A percentile compares a stretch with the other conserved stretches of the same genome.
Evolutionary conservation across 495 filamentous ascomycete species (phyloP).

Genomic region (Aspergillus olivimuriae): DNA sequence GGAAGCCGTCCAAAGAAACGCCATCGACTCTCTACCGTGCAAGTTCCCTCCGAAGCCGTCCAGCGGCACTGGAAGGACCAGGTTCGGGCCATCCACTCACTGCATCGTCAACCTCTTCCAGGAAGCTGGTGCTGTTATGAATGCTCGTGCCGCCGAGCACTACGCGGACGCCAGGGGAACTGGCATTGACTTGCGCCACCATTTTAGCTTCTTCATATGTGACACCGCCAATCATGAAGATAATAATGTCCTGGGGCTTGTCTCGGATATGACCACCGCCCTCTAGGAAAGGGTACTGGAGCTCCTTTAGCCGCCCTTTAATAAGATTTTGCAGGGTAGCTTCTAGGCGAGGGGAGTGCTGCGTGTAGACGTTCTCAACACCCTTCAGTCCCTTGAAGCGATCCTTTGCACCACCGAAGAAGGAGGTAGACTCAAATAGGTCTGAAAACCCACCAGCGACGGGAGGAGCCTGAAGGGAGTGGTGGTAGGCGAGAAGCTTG

Average conservation of each 20-base stretch:
- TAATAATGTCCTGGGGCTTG: conserved; percentile 92
- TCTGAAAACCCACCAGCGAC: conserved; percentile 73
- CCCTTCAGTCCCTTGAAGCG: conserved; percentile 94
- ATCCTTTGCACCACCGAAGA: conserved; percentile 83
- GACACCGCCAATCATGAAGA: conserved; percentile 87
- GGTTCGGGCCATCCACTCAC: conserved; percentile 76
- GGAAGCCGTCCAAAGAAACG: too few species aligned
- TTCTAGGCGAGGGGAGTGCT: conserved; percentile 87
- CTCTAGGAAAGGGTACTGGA: conserved; percentile 88
- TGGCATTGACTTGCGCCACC: conserved; percentile 86
- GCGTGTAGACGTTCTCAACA: conserved; percentile 97
- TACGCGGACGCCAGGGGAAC: conserved; percentile 78
- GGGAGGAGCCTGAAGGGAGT: conserved; percentile 68
- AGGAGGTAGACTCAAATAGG: conserved; percentile 83
- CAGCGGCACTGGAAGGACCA: conserved; percentile 60
- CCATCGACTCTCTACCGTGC: conserved; percentile 35
- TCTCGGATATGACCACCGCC: conserved; percentile 76
- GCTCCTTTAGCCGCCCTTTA: conserved; percentile 77
- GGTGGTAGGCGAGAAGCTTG: conserved; percentile 74
- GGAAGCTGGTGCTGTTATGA: conserved; percentile 78
- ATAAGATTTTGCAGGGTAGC: conserved; percentile 84
- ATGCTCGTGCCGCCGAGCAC: conserved; percentile 81
- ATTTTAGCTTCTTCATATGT: conserved; percentile 97
- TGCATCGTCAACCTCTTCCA: conserved; percentile 80
- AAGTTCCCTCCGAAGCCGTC: conserved; percentile 61